phyloP scores from a whole-genome alignment of 2,329 filamentous ascomycete species.

The Davidsoniella eucalypti region DNA sequence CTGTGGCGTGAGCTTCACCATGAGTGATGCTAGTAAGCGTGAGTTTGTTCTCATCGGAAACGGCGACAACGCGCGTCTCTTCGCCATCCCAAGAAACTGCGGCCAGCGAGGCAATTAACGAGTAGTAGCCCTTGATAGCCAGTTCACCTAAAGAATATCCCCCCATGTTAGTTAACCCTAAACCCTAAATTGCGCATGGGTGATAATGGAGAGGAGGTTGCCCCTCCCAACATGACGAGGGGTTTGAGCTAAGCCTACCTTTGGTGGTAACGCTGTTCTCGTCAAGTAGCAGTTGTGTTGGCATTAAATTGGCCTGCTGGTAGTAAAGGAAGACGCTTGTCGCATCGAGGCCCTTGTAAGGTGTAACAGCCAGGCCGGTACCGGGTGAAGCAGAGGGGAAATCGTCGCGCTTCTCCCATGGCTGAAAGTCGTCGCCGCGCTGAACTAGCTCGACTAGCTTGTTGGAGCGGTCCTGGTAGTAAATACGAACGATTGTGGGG shows the following conservation, averaged over 20 bases:
- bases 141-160: slow-evolving; percentile 5
- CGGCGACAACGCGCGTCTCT: slow-evolving; percentile 11
- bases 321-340: slow-evolving; percentile 11
- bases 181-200: neutral
- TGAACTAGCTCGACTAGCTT: slow-evolving; percentile 12
- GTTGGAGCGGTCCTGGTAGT: slow-evolving; percentile 12
- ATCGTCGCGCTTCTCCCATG: slow-evolving; percentile 9
- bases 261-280: slow-evolving; percentile 5
- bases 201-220: too few species aligned
- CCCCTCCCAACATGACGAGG: too few species aligned
- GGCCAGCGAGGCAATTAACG: slow-evolving; percentile 10
- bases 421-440: slow-evolving; percentile 11
- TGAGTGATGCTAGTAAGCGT: slow-evolving; percentile 10
- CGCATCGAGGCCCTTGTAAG: slow-evolving; percentile 7
- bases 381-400: slow-evolving; percentile 10
- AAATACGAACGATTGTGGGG: slow-evolving; percentile 11
- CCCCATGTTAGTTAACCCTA: neutral
- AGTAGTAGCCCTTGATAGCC: slow-evolving; percentile 12
- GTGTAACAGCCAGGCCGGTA: slow-evolving; percentile 11
- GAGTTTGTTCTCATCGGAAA: slow-evolving; percentile 11
- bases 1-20: slow-evolving; percentile 10
- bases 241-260: neutral
- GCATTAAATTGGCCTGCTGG: slow-evolving; percentile 9
- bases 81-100: slow-evolving; percentile 11
- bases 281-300: slow-evolving; percentile 10